A percentile compares a stretch with the other conserved stretches of the same genome.
Conservation (phyloP, 768 basidiomycete genomes). For the Leccinum pellstonianum region DNA sequence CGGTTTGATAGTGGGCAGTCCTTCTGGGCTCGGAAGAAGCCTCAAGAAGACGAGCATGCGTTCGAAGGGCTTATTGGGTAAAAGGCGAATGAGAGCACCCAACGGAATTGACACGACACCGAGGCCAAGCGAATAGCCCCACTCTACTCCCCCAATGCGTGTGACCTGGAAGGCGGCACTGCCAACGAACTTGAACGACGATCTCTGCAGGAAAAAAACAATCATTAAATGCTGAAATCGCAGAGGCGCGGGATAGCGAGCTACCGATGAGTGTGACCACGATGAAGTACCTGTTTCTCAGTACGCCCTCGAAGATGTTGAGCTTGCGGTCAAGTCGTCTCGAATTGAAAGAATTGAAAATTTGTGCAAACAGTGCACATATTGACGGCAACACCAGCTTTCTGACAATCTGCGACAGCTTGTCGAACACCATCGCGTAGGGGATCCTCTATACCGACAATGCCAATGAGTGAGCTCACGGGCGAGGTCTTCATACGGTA, state of each 20-base stretch:
- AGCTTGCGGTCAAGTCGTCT: slow-evolving; percentile 80
- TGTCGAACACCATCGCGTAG: slow-evolving; percentile 86
- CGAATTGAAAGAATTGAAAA: slow-evolving; percentile 94
- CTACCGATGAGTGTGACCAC: slow-evolving; percentile 80
- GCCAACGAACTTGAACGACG: slow-evolving; percentile 79
- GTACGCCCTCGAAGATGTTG: slow-evolving; percentile 87
- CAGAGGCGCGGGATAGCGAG: slow-evolving; percentile 19
- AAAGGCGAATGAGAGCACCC: slow-evolving; percentile 73
- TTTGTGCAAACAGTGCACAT: slow-evolving; percentile 99
- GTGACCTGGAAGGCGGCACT: slow-evolving; percentile 90
- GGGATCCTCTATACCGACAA: slow-evolving; percentile 96
- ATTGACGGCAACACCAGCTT: slow-evolving; percentile 90
- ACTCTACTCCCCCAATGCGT: slow-evolving; percentile 75
- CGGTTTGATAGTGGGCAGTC: slow-evolving; percentile 59
- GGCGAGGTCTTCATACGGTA: slow-evolving; percentile 68
- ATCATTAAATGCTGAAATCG: slow-evolving; percentile 6
- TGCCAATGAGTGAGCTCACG: slow-evolving; percentile 80
- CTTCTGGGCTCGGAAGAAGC: slow-evolving; percentile 61
- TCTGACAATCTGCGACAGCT: slow-evolving; percentile 83
- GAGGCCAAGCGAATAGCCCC: slow-evolving; percentile 90
- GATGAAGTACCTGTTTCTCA: slow-evolving; percentile 81
- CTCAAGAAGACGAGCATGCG: slow-evolving; percentile 51
- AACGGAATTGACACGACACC: slow-evolving; percentile 87
- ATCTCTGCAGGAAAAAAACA: slow-evolving; percentile 56
- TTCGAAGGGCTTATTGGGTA: slow-evolving; percentile 82